These are phyloP conservation scores for Diaporthe humulicola DNA, from an alignment of 2,329 filamentous ascomycete species.

Conservation along the genomic window DNA sequence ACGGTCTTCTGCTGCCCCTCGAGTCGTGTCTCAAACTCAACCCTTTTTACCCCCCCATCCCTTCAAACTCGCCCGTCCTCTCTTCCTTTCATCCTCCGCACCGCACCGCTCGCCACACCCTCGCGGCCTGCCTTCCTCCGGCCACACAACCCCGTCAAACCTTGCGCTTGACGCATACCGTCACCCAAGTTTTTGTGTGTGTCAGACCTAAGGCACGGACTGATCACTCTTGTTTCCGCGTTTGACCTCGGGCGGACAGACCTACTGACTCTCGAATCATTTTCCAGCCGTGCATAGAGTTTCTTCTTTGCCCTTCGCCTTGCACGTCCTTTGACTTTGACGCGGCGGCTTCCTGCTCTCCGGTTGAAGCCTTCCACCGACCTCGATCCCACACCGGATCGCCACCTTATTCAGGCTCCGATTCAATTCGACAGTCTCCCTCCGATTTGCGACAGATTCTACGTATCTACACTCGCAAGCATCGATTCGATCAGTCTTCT, in stretches of 20 bases:
- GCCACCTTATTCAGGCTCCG: conserved; percentile 12
- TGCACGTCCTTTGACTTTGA: not conserved
- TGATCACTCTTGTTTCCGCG: conserved; percentile 7
- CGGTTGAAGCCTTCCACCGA: conserved; percentile 7
- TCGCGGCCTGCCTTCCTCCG: conserved; percentile 10
- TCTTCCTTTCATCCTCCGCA: not conserved
- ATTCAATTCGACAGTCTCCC: conserved; percentile 29
- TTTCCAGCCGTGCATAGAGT: conserved; percentile 36
- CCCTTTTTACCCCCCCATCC: not conserved
- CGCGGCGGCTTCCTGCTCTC: not conserved
- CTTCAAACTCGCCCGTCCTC: conserved; percentile 2
- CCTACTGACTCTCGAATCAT: conserved; percentile 33
- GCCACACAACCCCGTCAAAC: conserved; percentile 25
- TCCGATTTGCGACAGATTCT: conserved; percentile 12
- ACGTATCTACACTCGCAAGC: conserved; percentile 16
- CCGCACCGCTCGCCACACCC: not conserved
- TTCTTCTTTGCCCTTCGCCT: not conserved
- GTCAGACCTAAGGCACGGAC: conserved; percentile 37
- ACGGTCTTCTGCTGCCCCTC: conserved; percentile 33
- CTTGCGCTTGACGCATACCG: conserved; percentile 32
- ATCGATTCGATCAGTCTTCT: conserved; percentile 21
- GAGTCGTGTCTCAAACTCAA: conserved; percentile 38
- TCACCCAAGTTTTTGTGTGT: conserved; percentile 28
- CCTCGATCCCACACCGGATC: not conserved
- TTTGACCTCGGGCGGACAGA: conserved; percentile 17